phyloP scores from a whole-genome alignment of 2,329 filamentous ascomycete species.

The Penicillium sp. region DNA sequence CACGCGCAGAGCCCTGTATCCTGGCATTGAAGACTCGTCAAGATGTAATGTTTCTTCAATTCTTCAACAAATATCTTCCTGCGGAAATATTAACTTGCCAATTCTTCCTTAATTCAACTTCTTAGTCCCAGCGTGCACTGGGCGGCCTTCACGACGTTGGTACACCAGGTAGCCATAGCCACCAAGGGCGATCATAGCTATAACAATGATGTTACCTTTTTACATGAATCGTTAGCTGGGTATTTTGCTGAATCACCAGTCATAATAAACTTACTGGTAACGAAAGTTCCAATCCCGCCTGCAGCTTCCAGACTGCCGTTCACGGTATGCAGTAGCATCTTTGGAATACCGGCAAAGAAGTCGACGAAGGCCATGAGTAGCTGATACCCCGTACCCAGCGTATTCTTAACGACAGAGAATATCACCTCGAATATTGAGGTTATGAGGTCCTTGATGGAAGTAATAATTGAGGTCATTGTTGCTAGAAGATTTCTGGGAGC shows the following conservation, averaged over 20 bases:
- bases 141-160: slow-evolving; percentile 12
- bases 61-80: too few relatives aligned
- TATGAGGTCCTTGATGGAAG: slow-evolving; percentile 19
- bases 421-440: slow-evolving; percentile 18
- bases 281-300: slow-evolving; percentile 17
- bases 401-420: slow-evolving; percentile 11
- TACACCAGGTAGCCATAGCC: slow-evolving; percentile 15
- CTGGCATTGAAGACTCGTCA: too few relatives aligned
- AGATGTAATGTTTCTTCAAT: background rate
- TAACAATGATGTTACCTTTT: slow-evolving; percentile 18
- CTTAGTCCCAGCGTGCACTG: slow-evolving; percentile 11
- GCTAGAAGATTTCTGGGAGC: background rate
- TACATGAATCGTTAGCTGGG: background rate
- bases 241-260: too few relatives aligned
- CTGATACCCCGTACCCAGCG: slow-evolving; percentile 5
- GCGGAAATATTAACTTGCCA: too few relatives aligned
- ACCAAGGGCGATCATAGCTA: slow-evolving; percentile 11
- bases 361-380: slow-evolving; percentile 3
- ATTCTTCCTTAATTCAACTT: slow-evolving; percentile 14
- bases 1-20: too few relatives aligned
- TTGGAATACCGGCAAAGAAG: slow-evolving; percentile 5
- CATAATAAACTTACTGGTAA: slow-evolving; percentile 12
- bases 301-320: slow-evolving; percentile 8
- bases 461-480: slow-evolving; percentile 17
- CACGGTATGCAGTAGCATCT: background rate